phyloP scores from a whole-genome alignment of 2,329 filamentous ascomycete species.

The Corinectria fuckeliana region DNA sequence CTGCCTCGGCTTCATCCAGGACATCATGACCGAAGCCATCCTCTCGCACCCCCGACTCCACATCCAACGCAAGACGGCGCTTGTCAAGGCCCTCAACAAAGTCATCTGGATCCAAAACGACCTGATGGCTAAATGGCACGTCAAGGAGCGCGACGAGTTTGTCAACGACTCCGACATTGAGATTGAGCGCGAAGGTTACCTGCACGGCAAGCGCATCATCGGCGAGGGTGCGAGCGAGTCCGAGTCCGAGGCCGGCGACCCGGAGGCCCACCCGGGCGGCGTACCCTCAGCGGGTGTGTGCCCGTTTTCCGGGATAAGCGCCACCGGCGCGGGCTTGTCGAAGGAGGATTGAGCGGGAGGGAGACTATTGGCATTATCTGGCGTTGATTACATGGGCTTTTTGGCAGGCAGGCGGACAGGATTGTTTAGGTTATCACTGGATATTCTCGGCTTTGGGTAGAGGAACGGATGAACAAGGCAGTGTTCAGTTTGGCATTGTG shows the following conservation, averaged over 20 bases:
- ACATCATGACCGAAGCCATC: conserved; percentile 78
- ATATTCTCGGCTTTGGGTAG: neutral
- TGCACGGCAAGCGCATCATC: conserved; percentile 68
- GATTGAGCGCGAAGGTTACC: conserved; percentile 67
- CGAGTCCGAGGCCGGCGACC: conserved; percentile 20
- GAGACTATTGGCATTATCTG: neutral
- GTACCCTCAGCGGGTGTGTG: conserved; percentile 30
- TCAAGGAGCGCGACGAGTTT: conserved; percentile 71
- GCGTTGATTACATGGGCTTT: conserved; percentile 15
- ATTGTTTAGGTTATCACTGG: neutral
- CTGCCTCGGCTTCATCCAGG: conserved; percentile 77
- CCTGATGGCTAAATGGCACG: conserved; percentile 83
- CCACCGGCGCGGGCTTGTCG: conserved; percentile 19
- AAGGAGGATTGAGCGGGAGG: conserved; percentile 7
- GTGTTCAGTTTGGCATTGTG: too few relatives aligned
- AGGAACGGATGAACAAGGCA: too few relatives aligned
- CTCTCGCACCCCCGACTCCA: conserved; percentile 72
- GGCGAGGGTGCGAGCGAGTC: conserved; percentile 40
- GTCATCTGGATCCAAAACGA: conserved; percentile 91
- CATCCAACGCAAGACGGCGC: conserved; percentile 71
- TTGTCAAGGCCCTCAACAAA: conserved; percentile 79
- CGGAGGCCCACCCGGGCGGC: conserved; percentile 25
- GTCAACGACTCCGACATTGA: conserved; percentile 54
- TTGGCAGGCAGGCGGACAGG: conserved; percentile 5
- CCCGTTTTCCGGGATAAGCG: conserved; percentile 36